Percentiles rank a stretch among this genome's conserved stretches.
These are phyloP conservation scores for Barnettozyma wickerhamii DNA, from an alignment of 805 yeast species.

Conservation along the genomic window DNA sequence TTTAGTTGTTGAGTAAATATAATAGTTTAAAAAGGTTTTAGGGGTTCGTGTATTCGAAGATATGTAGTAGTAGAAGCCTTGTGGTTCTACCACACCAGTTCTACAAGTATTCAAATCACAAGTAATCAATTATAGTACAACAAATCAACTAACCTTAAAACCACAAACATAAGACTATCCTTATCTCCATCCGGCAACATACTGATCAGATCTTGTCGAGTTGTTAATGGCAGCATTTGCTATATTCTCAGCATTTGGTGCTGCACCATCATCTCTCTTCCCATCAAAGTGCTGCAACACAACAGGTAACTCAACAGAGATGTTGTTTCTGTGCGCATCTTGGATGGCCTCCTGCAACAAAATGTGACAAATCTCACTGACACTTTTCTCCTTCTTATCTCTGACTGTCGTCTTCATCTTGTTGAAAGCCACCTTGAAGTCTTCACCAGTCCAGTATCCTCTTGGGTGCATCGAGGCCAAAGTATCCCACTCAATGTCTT, in stretches of 20 bases:
- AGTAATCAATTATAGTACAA: no score
- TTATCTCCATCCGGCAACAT: slow-evolving; percentile 10
- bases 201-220: slow-evolving; percentile 7
- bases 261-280: slow-evolving; percentile 1
- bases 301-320: slow-evolving; percentile 20
- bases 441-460: slow-evolving; percentile 52
- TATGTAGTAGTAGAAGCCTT: no score
- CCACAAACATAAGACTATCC: background rate
- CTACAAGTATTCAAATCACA: no score
- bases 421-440: slow-evolving; percentile 58
- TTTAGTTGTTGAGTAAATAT: slow-evolving; percentile 6
- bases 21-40: slow-evolving; percentile 1
- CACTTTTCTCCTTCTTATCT: slow-evolving; percentile 39
- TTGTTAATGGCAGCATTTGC: slow-evolving; percentile 19
- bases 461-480: slow-evolving; percentile 43
- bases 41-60: no score
- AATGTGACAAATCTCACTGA: slow-evolving; percentile 30
- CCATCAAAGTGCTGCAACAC: slow-evolving; percentile 16
- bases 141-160: no score
- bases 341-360: slow-evolving; percentile 20
- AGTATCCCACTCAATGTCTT: slow-evolving; percentile 51
- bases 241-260: slow-evolving; percentile 8
- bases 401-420: slow-evolving; percentile 49
- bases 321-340: slow-evolving; percentile 17
- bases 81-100: no score